Evolutionary conservation across 371 early-diverging fungal genomes (phyloP).

Genomic region (Hamiltosporidium tvaerminnensis): DNA sequence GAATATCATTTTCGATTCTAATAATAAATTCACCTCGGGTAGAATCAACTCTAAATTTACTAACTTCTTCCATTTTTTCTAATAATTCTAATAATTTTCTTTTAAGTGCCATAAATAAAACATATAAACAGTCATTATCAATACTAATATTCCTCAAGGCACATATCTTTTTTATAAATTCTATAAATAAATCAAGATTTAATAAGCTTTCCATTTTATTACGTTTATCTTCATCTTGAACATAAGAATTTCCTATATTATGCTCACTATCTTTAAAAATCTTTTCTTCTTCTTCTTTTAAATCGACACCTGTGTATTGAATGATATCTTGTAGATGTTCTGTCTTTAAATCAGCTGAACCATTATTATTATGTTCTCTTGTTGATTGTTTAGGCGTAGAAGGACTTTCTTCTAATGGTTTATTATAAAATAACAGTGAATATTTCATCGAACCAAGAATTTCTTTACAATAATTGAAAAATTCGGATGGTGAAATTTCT

Average conservation of each 20-base stretch:
- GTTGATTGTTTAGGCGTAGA: not conserved
- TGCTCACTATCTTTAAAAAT: slow-evolving; percentile 42
- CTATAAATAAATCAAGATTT: slow-evolving; percentile 41
- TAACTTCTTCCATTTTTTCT: slow-evolving; percentile 47
- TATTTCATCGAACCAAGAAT: slow-evolving; percentile 18
- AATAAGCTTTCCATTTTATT: slow-evolving; percentile 33
- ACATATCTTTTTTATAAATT: slow-evolving; percentile 39
- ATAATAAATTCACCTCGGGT: slow-evolving; percentile 27
- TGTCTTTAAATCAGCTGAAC: slow-evolving; percentile 47
- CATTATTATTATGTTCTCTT: slow-evolving; percentile 15
- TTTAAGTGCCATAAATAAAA: slow-evolving; percentile 44
- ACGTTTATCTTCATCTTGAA: slow-evolving; percentile 21
- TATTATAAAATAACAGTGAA: slow-evolving; percentile 20
- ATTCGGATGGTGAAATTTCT: slow-evolving; percentile 32
- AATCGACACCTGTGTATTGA: slow-evolving; percentile 52
- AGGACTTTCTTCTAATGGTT: no score
- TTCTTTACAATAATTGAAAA: slow-evolving; percentile 28
- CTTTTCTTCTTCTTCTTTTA: slow-evolving; percentile 52
- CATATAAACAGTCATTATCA: slow-evolving; percentile 27
- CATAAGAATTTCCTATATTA: slow-evolving; percentile 19
- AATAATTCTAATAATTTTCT: slow-evolving; percentile 49
- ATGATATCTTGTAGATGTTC: slow-evolving; percentile 54
- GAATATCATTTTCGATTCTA: slow-evolving; percentile 49
- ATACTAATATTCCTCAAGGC: slow-evolving; percentile 33
- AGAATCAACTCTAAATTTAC: slow-evolving; percentile 42